Evolutionary conservation across 305 asterid species (phyloP).

Genomic region (Solanum chacoense): DNA sequence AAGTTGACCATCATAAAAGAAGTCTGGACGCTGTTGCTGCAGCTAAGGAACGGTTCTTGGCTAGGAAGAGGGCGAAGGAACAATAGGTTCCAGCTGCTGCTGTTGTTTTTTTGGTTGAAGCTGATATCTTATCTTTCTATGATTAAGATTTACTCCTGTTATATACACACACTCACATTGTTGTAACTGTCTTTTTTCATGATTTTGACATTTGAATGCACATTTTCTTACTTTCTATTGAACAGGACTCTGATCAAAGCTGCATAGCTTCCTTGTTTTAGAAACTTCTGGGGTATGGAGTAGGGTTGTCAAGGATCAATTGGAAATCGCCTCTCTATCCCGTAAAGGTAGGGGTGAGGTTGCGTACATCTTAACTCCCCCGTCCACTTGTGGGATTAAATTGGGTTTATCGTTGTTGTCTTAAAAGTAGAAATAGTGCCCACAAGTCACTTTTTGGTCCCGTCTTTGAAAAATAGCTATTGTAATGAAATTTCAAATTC

Average conservation of each 20-base stretch:
- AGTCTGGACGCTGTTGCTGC: slow-evolving; percentile 54
- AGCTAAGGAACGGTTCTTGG: slow-evolving; percentile 67
- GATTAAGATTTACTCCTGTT: background rate
- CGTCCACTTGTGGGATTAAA: background rate
- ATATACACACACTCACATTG: background rate
- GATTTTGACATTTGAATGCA: background rate
- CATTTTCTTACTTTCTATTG: background rate
- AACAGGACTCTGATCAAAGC: background rate
- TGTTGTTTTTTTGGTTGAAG: background rate
- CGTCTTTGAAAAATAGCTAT: background rate
- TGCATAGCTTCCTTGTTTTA: background rate
- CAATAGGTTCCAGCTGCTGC: background rate
- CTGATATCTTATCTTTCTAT: background rate
- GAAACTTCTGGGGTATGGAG: background rate
- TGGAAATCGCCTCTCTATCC: background rate
- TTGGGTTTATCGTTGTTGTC: background rate
- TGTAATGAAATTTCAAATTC: background rate
- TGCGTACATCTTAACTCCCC: background rate
- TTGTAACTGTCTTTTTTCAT: background rate
- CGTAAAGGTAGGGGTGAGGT: background rate
- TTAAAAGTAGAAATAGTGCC: background rate
- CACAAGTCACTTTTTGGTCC: background rate
- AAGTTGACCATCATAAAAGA: slow-evolving; percentile 38
- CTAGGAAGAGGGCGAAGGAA: slow-evolving; percentile 58
- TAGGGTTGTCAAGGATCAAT: background rate